Base-by-base conservation (phyloP, 1,284 basidiomycete species). In the Trichosporon coremiiforme region DNA sequence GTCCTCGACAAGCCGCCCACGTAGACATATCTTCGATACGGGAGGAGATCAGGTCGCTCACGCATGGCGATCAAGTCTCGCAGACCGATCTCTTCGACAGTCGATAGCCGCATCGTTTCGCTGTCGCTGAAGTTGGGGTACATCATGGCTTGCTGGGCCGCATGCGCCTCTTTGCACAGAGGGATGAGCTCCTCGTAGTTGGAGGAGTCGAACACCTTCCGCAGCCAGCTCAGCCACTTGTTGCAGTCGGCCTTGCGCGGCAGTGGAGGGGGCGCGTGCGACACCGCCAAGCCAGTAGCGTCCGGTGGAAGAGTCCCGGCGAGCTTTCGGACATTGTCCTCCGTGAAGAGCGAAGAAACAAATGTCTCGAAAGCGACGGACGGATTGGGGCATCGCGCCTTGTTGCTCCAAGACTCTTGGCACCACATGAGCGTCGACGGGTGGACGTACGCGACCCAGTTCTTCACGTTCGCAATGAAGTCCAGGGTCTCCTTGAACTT, bases 381-480 rank as follows among this genome's bases (percentile, higher is more conserved):
- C 0, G 77, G 74, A 33, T 78, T 69, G 0, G 72, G 77, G 64
- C 77, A 78, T 2, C 77, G 73, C 68, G 62, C 57, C 29, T 36
- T 13, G 7, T 66, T 33, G 3, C 57, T 47, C 77, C 75, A 76
- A 0, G 75, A 73, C 20, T 70, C 33, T 8, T 76, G 64, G 22
- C 69, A 68, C 72, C 75, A 78, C n/a, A 75, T 65, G n/a, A 82
- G 20, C 1, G 76, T 74, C 1, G 68, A 25, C 13, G 80, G 80
- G 2, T 70, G 64, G 25, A 80, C 38, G 71, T 82, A 82, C 0
- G 79, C 76, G 0, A 70, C 79, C 79, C 80, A 82, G 50, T 65
- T 62, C 1, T 69, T 66, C 0, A 65, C 70, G 0, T 67, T 47
- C 45, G 74, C 68, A 29, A 80, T 71, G 7, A 73, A 60, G 10